A percentile compares a stretch with the other conserved stretches of the same genome.
Evolutionary conservation across 257 asterid genomes (phyloP).

Genomic region (Solanum gracilifrons): DNA sequence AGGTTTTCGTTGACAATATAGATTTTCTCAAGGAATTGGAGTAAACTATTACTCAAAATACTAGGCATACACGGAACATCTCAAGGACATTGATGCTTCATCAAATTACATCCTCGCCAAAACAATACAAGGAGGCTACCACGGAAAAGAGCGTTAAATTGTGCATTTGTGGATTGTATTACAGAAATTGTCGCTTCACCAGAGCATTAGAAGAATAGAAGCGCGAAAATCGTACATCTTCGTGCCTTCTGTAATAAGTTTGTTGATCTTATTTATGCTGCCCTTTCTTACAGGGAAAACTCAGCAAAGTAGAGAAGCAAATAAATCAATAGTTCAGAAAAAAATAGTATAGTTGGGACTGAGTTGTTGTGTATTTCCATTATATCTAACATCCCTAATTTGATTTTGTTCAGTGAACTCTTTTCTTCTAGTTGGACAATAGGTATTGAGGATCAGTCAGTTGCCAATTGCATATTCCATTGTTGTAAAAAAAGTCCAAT

Average conservation of each 20-base stretch:
- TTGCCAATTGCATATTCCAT: neutral
- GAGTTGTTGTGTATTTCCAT: neutral
- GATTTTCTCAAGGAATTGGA: constrained; percentile 93
- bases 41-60: neutral
- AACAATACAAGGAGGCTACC: neutral
- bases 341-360: neutral
- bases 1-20: constrained; percentile 90
- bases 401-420: neutral
- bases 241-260: neutral
- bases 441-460: neutral
- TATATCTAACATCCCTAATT: neutral
- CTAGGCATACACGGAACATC: neutral
- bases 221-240: neutral
- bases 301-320: neutral
- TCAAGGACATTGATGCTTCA: neutral
- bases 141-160: neutral
- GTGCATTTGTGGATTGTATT: neutral
- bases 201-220: neutral
- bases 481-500: neutral
- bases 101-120: neutral
- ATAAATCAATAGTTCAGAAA: neutral
- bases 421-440: neutral
- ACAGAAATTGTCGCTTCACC: neutral
- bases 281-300: neutral
- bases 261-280: neutral